A percentile compares a stretch with the other conserved stretches of the same genome.
phyloP scores from a whole-genome alignment of 768 basidiomycete genomes.

The Hericium alpestre region DNA sequence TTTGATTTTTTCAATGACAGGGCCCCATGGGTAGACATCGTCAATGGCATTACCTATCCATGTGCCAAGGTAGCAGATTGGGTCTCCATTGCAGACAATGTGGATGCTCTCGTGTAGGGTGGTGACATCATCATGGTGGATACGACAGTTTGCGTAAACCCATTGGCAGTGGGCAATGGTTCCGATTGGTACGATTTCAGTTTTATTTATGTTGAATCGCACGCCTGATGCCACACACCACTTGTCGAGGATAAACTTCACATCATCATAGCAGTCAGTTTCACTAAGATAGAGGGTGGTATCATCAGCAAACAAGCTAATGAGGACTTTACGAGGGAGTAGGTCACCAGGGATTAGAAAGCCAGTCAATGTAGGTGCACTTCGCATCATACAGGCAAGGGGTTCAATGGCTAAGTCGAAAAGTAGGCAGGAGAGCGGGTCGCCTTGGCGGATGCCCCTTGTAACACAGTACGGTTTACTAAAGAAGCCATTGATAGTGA shows the following conservation, averaged over 20 bases:
- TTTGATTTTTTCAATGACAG: neutral
- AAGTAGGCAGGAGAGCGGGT: conserved; percentile 10
- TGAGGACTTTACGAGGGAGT: neutral
- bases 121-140: neutral
- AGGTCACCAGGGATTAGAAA: neutral
- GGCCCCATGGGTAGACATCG: neutral
- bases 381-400: neutral
- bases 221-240: conserved; percentile 34
- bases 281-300: conserved; percentile 16
- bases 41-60: neutral
- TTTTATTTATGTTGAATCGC: conserved; percentile 32
- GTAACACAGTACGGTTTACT: conserved; percentile 1
- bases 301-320: neutral
- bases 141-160: neutral
- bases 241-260: conserved; percentile 18
- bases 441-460: conserved; percentile 6
- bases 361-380: neutral
- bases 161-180: conserved; percentile 5
- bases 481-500: neutral
- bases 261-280: conserved; percentile 16
- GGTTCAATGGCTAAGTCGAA: conserved; percentile 10
- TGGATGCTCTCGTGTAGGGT: neutral
- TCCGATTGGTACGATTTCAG: conserved; percentile 27
- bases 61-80: neutral
- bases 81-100: neutral